These are phyloP conservation scores for Cryptococcus sp. DNA, from an alignment of 1,284 basidiomycete genomes.

Conservation along the genomic window DNA sequence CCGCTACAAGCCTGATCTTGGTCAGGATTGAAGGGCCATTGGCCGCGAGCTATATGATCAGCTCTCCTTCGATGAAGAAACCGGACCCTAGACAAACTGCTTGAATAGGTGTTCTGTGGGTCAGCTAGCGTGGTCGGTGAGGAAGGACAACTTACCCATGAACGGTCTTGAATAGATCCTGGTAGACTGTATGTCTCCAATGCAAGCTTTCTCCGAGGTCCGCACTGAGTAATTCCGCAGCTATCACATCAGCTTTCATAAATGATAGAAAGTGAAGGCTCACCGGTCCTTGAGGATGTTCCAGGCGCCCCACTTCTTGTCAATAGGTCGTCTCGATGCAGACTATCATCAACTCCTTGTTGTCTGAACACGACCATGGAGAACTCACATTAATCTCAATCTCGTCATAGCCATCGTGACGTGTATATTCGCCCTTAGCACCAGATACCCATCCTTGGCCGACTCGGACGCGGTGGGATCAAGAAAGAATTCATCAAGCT, in stretches of 20 bases:
- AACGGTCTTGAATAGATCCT: constrained; percentile 24
- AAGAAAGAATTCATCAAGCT: constrained; percentile 25
- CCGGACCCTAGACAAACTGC: constrained; percentile 11
- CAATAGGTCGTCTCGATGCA: constrained; percentile 22
- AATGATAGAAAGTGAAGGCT: background rate
- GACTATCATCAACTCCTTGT: background rate
- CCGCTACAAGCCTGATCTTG: constrained; percentile 26
- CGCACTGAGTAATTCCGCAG: constrained; percentile 23
- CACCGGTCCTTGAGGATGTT: constrained; percentile 15
- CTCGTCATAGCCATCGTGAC: constrained; percentile 27
- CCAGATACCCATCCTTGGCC: constrained; percentile 24
- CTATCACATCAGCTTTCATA: constrained; percentile 1
- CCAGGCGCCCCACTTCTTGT: constrained; percentile 17
- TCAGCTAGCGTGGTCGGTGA: background rate
- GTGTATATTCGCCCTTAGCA: constrained; percentile 27
- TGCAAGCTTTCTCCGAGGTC: constrained; percentile 21
- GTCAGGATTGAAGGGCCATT: constrained; percentile 27
- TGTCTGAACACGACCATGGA: background rate
- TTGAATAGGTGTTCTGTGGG: constrained; percentile 18
- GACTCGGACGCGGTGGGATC: constrained; percentile 22
- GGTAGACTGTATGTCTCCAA: constrained; percentile 26
- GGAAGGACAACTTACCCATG: constrained; percentile 10
- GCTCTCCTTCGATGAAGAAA: background rate
- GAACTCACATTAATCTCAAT: constrained; percentile 20
- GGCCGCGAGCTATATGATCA: constrained; percentile 19